Evolutionary conservation across 108 stramenopile species (phyloP), one percentile per base, ranked within the genome.

Genomic region (Nannochloropsis gaditana): DNA sequence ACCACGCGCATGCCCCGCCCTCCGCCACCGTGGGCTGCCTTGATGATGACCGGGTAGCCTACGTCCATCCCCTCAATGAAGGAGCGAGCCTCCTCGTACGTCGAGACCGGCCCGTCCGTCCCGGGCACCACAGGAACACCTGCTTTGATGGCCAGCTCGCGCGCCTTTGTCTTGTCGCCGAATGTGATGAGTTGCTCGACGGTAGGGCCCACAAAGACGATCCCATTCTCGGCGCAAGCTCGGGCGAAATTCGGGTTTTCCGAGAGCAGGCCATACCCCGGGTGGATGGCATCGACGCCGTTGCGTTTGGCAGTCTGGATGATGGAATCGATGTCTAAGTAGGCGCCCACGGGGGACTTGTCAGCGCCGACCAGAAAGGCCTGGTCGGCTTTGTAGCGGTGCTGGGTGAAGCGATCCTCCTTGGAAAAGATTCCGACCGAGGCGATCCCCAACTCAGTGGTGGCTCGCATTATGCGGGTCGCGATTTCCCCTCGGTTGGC

Each of bases 1-100:
- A 97, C 96, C 79, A 98, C 92, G 31, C 98, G 94, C 92, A 98
- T 98, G 80, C 98, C 98, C 47, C 93, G 90, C n/a, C 97, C 97
- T 15, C 98, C 96, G 31, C 96, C 96, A 19, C 96, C 96, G 94
- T 95, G 94, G 19, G 92, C 93, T 9, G 96, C 97, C 93, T 98
- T 98, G 86, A 97, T 94, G 91, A 98, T 97, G 44, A 97, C 95
- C 15, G 97, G 96, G 85, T 95, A 95, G 85, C 97, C 95, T 15
- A 85, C 91, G 2, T 94, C 94, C 45, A 92, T 94, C 88, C 92
- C 95, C 47, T 91, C 93, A 43, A 90, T 90, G 89, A 89, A 89
- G 1, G 44, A 45, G 80, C 89, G 47, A 9, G 97, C 96, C 80
- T 96, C 93, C 43, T 92, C 88, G 2, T 92, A 87, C 17, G 93